These are phyloP conservation scores for Chlorophyllum brunneum DNA, from an alignment of 768 basidiomycete species.

Conservation along the genomic window DNA sequence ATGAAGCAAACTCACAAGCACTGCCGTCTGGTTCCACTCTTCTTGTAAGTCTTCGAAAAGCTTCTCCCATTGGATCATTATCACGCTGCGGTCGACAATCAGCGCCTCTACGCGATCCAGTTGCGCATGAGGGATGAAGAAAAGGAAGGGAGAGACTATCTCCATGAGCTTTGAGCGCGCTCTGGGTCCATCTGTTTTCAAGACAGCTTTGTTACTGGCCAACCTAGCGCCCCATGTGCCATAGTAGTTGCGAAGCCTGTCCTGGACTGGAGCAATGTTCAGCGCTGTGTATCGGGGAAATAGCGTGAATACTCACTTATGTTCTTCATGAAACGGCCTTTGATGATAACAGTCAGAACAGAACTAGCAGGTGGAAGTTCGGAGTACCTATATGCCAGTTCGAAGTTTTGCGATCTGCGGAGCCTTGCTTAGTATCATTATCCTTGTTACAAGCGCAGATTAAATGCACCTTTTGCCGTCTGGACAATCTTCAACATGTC, in stretches of 20 bases:
- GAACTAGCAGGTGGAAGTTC: no score
- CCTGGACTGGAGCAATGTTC: background rate
- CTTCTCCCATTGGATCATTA: constrained; percentile 1
- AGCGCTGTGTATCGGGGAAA: no score
- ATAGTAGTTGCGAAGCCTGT: constrained; percentile 8
- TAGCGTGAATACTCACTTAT: background rate
- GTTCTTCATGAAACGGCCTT: constrained; percentile 6
- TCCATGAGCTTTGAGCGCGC: background rate
- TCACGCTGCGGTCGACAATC: background rate
- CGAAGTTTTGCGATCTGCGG: background rate
- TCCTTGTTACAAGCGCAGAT: background rate
- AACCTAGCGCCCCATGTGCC: background rate
- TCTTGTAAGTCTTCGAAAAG: constrained; percentile 4
- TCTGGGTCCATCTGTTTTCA: background rate
- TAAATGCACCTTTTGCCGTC: background rate
- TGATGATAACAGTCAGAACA: background rate
- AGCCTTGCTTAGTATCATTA: background rate
- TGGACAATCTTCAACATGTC: constrained; percentile 1
- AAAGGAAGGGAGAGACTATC: constrained; percentile 1
- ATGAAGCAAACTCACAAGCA: background rate
- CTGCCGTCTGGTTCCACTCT: constrained; percentile 5
- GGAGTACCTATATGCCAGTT: constrained; percentile 11
- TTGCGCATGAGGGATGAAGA: constrained; percentile 5
- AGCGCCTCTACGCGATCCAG: background rate
- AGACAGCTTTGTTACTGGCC: background rate